Evolutionary conservation across 202 grass and related monocot species (phyloP).

Genomic region (Cymbopogon flexuosus): DNA sequence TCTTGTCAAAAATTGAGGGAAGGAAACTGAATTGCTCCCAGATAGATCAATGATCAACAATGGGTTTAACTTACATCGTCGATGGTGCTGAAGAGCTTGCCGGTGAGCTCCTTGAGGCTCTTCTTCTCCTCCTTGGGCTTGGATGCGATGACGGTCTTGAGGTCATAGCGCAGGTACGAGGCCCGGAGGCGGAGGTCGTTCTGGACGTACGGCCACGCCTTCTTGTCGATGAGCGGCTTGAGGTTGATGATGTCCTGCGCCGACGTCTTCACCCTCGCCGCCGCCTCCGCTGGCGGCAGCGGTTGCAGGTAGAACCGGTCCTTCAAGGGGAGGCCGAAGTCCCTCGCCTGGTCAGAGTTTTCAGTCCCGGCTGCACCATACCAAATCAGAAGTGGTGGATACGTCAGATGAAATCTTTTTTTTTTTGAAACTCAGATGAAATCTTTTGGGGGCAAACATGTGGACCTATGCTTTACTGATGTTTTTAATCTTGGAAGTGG

Average conservation of each 20-base stretch:
- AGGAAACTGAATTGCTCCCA: too few species aligned
- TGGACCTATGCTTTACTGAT: too few species aligned
- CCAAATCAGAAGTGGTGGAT: background rate
- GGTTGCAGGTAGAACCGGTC: slow-evolving; percentile 77
- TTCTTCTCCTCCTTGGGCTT: slow-evolving; percentile 95
- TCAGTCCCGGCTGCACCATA: slow-evolving; percentile 52
- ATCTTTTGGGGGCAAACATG: too few species aligned
- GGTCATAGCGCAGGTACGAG: slow-evolving; percentile 70
- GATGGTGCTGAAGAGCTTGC: slow-evolving; percentile 72
- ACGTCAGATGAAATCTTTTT: too few species aligned
- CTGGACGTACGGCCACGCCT: slow-evolving; percentile 80
- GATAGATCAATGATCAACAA: background rate
- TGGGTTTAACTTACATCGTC: slow-evolving; percentile 41
- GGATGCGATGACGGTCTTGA: slow-evolving; percentile 76
- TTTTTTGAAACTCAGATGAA: too few species aligned
- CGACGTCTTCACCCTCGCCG: slow-evolving; percentile 65
- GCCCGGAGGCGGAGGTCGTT: slow-evolving; percentile 81
- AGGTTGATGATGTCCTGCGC: slow-evolving; percentile 80
- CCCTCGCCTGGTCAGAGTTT: slow-evolving; percentile 72
- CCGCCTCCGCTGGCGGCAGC: slow-evolving; percentile 47
- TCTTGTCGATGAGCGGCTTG: slow-evolving; percentile 81
- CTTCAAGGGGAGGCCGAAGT: slow-evolving; percentile 37
- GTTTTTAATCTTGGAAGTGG: too few species aligned
- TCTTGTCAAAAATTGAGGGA: background rate
- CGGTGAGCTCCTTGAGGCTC: slow-evolving; percentile 56